A percentile compares a stretch with the other conserved stretches of the same genome.
Conservation (phyloP, 192 early-diverging fungal species). For the Coemansia sp. region DNA sequence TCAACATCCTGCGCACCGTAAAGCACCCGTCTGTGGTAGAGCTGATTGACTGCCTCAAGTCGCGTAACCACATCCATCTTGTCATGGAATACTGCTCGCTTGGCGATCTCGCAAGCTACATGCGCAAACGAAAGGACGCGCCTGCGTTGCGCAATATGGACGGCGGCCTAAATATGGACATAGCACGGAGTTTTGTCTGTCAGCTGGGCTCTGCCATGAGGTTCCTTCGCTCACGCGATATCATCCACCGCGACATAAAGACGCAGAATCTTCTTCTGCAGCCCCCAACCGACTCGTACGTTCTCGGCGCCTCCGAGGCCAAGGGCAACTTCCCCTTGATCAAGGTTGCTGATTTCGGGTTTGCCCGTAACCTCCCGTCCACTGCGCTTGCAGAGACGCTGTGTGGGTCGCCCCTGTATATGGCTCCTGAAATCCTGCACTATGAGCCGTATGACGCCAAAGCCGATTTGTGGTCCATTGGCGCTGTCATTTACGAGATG, state of each 20-base stretch:
- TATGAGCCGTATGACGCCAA: slow-evolving; percentile 94
- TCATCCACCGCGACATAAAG: slow-evolving; percentile 98
- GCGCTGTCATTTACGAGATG: slow-evolving; percentile 94
- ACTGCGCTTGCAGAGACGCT: slow-evolving; percentile 90
- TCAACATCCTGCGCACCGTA: slow-evolving; percentile 85
- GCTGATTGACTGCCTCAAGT: slow-evolving; percentile 88
- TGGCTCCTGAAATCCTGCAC: slow-evolving; percentile 85
- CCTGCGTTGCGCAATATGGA: slow-evolving; percentile 58
- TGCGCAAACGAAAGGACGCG: slow-evolving; percentile 66
- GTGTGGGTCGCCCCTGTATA: slow-evolving; percentile 96
- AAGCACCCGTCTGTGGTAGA: slow-evolving; percentile 85
- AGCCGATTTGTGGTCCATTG: slow-evolving; percentile 96
- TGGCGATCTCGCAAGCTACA: slow-evolving; percentile 90
- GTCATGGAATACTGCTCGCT: slow-evolving; percentile 98
- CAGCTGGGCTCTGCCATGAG: slow-evolving; percentile 80
- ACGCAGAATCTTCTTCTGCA: slow-evolving; percentile 91
- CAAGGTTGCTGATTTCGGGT: slow-evolving; percentile 98
- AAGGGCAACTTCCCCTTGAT: slow-evolving; percentile 61
- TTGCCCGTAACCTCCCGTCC: slow-evolving; percentile 83
- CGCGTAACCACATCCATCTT: slow-evolving; percentile 89
- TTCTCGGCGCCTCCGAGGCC: slow-evolving; percentile 45
- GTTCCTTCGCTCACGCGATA: slow-evolving; percentile 79
- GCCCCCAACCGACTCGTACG: slow-evolving; percentile 51
- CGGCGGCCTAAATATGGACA: slow-evolving; percentile 77
- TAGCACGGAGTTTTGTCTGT: slow-evolving; percentile 82